These are phyloP conservation scores for Microthlaspi erraticum DNA, from an alignment of 345 rosid genomes.

Conservation along the genomic window DNA sequence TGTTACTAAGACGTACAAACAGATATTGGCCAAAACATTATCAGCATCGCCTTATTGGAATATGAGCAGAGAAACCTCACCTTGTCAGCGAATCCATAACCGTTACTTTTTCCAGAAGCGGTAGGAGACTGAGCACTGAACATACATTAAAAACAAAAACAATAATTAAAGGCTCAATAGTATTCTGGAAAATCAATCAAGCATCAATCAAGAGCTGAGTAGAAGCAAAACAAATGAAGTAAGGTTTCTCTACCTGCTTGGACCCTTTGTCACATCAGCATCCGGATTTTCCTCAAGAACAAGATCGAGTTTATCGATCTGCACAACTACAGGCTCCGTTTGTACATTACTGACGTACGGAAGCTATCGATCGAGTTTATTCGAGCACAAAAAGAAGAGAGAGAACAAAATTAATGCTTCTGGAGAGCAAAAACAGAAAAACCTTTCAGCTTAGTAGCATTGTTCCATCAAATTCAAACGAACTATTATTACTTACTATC, in stretches of 20 bases:
- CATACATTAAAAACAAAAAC: too few species aligned
- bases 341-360: constrained; percentile 92
- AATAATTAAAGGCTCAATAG: not conserved
- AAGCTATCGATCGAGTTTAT: too few species aligned
- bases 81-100: constrained; percentile 99
- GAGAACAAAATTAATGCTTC: not conserved
- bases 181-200: not conserved
- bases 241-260: constrained; percentile 59
- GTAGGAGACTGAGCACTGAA: constrained; percentile 68
- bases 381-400: constrained; percentile 9
- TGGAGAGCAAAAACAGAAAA: constrained; percentile 7
- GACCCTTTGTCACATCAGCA: constrained; percentile 57
- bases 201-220: constrained; percentile 1
- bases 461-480: constrained; percentile 3
- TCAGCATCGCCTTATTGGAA: not conserved
- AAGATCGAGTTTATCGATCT: constrained; percentile 89
- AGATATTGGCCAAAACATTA: constrained; percentile 4
- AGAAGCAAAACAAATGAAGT: constrained; percentile 13
- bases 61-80: constrained; percentile 49
- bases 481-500: not conserved
- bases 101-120: constrained; percentile 71
- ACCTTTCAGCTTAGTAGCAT: not conserved
- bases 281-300: constrained; percentile 94
- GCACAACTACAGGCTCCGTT: constrained; percentile 87
- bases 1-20: constrained; percentile 1